Base-by-base conservation (phyloP, 257 asterid genomes). In the Lycium ferocissimum region DNA sequence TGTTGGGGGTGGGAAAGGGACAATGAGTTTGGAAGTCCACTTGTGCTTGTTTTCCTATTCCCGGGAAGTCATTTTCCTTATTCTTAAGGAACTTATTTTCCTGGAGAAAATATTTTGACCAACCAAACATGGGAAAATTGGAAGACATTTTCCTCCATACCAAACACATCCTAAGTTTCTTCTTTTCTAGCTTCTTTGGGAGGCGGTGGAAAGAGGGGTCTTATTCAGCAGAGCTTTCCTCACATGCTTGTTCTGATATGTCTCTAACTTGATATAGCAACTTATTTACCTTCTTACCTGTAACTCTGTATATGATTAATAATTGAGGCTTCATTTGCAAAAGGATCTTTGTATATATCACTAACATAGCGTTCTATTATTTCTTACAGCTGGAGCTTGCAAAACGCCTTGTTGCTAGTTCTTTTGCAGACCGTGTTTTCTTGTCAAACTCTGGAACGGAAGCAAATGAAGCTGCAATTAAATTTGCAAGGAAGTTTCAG, bases 381-480 rank as follows among this genome's bases (percentile, higher is more conserved):
- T 85, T 51, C 20, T 7, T 83, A 69, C 92, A 97, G 99, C 90
- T 97, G 40, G 99, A 94, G 87, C 98, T 95, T 78, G 99, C 99
- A 10, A 95, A 95, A 85, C 91, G 92, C 35, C 90, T 97, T 15
- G 95, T 94, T 61, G 84, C 88, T 47, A 57, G 81, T 85, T 97
- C 99, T 7, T 95, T 94, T 86, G 98, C 99, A 51, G 99, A 97
- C 62, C 96, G 98, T n/a, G 98, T 97, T 47, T 97, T 97, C 92
- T 97, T 95, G 83, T 91, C 96, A 71, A 97, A 97, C 81, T 97
- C 99, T 7, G 98, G 99, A 72, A 92, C 99, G n/a, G 98, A 97
- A 88, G 98, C 99, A 69, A 95, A 92, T 76, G 98, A 97, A 91
- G 99, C 98, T 65, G 98, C 99, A 7, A 92, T 97, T 58, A 95